Evolutionary conservation across 192 early-diverging fungal species (phyloP).

Genomic region (Spinellus fusiger): DNA sequence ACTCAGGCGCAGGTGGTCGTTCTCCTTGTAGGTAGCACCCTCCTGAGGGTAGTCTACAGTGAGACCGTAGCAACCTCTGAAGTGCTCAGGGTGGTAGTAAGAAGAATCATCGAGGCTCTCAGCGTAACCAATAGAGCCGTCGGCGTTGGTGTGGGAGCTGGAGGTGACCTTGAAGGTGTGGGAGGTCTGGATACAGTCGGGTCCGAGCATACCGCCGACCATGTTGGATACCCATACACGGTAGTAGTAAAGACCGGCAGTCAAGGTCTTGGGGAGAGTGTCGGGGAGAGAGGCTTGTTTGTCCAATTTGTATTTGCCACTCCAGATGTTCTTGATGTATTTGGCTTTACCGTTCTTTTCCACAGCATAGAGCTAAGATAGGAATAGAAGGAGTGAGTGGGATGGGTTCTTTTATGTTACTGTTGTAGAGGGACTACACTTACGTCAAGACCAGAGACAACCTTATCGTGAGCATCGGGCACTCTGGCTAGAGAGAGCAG

Average conservation of each 20-base stretch:
- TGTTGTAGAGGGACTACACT: too few species aligned
- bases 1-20: conserved; percentile 5
- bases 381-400: neutral
- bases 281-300: conserved; percentile 20
- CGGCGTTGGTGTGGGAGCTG: conserved; percentile 11
- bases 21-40: conserved; percentile 2
- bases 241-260: conserved; percentile 30
- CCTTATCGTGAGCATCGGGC: conserved; percentile 10
- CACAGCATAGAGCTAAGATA: conserved; percentile 19
- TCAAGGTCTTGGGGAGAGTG: conserved; percentile 5
- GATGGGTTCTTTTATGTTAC: neutral
- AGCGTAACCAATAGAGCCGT: conserved; percentile 5
- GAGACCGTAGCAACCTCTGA: conserved; percentile 26
- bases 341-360: conserved; percentile 12
- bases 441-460: conserved; percentile 30
- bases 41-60: conserved; percentile 6
- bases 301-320: conserved; percentile 16
- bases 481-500: conserved; percentile 3
- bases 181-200: conserved; percentile 20
- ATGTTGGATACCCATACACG: conserved; percentile 26
- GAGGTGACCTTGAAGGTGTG: conserved; percentile 22
- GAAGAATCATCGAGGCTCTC: conserved; percentile 10
- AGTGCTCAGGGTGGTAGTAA: conserved; percentile 9
- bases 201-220: conserved; percentile 17
- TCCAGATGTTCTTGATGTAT: conserved; percentile 28